These are phyloP conservation scores for Pythium plurisporium DNA, from an alignment of 352 stramenopile species.

Conservation along the genomic window DNA sequence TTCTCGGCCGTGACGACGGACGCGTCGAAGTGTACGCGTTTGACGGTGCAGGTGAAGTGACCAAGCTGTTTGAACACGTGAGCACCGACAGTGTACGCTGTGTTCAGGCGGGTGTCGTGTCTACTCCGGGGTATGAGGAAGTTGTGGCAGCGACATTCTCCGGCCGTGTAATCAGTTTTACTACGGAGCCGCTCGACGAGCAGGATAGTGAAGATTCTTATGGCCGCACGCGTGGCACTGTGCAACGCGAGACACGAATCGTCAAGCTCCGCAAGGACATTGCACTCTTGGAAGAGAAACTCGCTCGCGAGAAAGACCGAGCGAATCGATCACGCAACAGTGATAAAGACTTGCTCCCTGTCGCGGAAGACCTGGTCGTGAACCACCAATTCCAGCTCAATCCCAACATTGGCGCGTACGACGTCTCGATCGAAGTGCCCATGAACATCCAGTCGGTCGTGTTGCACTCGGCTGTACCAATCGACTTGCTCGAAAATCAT, in stretches of 20 bases:
- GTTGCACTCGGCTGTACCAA: slow-evolving; percentile 64
- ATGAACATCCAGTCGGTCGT: slow-evolving; percentile 77
- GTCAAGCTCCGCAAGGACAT: slow-evolving; percentile 81
- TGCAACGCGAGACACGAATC: slow-evolving; percentile 76
- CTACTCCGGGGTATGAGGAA: slow-evolving; percentile 69
- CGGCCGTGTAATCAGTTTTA: slow-evolving; percentile 76
- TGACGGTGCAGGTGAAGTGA: slow-evolving; percentile 40
- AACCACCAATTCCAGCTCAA: slow-evolving; percentile 80
- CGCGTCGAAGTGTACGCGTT: slow-evolving; percentile 74
- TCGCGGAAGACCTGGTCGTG: slow-evolving; percentile 71
- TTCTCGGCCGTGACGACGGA: slow-evolving; percentile 78
- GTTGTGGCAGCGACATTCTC: slow-evolving; percentile 77
- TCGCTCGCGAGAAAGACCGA: slow-evolving; percentile 52
- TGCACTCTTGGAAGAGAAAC: slow-evolving; percentile 57
- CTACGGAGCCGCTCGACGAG: slow-evolving; percentile 75
- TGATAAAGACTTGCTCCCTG: slow-evolving; percentile 62
- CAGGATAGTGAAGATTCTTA: slow-evolving; percentile 69
- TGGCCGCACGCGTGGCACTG: slow-evolving; percentile 63
- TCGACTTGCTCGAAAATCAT: slow-evolving; percentile 73
- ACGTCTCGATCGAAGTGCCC: slow-evolving; percentile 77
- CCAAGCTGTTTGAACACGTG: slow-evolving; percentile 62
- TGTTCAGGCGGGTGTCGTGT: slow-evolving; percentile 65
- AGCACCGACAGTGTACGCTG: slow-evolving; percentile 74
- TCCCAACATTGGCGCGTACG: slow-evolving; percentile 56
- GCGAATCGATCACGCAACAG: slow-evolving; percentile 20